phyloP scores from a whole-genome alignment of 352 stramenopile species.

The Aphanomyces cochlioides region DNA sequence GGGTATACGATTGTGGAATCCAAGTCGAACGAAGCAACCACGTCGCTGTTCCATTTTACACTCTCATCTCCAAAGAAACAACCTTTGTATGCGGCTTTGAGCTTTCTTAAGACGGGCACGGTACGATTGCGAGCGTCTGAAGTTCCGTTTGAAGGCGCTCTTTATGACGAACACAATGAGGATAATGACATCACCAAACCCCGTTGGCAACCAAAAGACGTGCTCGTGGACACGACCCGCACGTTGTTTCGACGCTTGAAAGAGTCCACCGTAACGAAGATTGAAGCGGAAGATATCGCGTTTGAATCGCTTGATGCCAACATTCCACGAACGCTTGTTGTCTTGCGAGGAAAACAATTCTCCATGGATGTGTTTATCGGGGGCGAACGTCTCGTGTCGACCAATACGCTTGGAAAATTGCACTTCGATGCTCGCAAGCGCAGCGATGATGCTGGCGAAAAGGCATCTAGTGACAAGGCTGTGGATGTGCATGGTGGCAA shows the following conservation, averaged over 20 bases:
- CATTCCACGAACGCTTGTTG: conserved; percentile 41
- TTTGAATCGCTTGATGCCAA: conserved; percentile 29
- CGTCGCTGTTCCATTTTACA: conserved; percentile 50
- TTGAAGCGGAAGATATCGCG: conserved; percentile 14
- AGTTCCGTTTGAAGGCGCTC: conserved; percentile 20
- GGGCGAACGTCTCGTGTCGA: conserved; percentile 57
- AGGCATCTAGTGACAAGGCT: conserved; percentile 34
- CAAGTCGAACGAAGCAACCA: conserved; percentile 35
- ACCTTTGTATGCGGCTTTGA: conserved; percentile 43
- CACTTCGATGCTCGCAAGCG: conserved; percentile 73
- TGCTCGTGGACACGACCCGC: conserved; percentile 29
- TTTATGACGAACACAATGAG: conserved; percentile 18
- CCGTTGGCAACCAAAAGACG: conserved; percentile 28
- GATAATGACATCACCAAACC: conserved; percentile 26
- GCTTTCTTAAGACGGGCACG: conserved; percentile 47
- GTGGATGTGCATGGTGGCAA: conserved; percentile 84
- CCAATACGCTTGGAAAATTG: conserved; percentile 63
- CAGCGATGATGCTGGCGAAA: conserved; percentile 31
- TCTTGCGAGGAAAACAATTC: conserved; percentile 50
- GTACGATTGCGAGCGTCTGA: conserved; percentile 16
- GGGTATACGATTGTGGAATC: conserved; percentile 20
- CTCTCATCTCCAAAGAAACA: conserved; percentile 30
- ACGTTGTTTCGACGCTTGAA: conserved; percentile 12
- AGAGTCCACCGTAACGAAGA: conserved; percentile 42
- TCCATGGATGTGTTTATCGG: conserved; percentile 65